phyloP scores from a whole-genome alignment of 1,284 basidiomycete genomes.

The Mycosarcoma mackinlayi region DNA sequence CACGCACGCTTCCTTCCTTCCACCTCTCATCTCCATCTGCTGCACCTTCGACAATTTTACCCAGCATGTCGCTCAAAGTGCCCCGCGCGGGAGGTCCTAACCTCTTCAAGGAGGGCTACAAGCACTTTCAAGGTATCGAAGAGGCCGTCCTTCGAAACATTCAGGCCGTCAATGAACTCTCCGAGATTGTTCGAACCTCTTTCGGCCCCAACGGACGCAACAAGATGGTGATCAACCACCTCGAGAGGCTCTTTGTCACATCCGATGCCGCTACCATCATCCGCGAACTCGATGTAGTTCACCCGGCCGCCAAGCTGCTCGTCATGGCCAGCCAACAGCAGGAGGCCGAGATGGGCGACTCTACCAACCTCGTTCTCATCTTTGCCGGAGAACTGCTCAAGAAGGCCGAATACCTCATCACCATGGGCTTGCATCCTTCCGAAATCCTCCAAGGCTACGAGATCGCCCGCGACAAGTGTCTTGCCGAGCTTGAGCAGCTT shows the following conservation, averaged over 20 bases:
- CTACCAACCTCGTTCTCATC: slow-evolving; percentile 94
- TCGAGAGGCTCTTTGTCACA: slow-evolving; percentile 94
- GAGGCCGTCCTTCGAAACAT: slow-evolving; percentile 90
- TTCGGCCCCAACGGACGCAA: slow-evolving; percentile 87
- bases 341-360: slow-evolving; percentile 96
- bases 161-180: slow-evolving; percentile 90
- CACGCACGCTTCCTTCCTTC: too few relatives aligned
- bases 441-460: slow-evolving; percentile 91
- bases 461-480: slow-evolving; percentile 85
- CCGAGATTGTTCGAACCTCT: slow-evolving; percentile 93
- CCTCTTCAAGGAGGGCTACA: slow-evolving; percentile 79
- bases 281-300: slow-evolving; percentile 96
- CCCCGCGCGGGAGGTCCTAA: slow-evolving; percentile 88
- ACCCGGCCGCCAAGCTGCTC: slow-evolving; percentile 95
- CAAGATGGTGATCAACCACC: slow-evolving; percentile 73
- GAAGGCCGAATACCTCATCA: slow-evolving; percentile 88
- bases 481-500: slow-evolving; percentile 81
- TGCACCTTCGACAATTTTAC: not conserved
- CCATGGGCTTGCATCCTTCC: slow-evolving; percentile 96
- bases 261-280: slow-evolving; percentile 99
- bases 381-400: slow-evolving; percentile 95
- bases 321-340: slow-evolving; percentile 98
- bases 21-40: too few relatives aligned
- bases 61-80: slow-evolving; percentile 87
- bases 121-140: slow-evolving; percentile 89